phyloP scores from a whole-genome alignment of 2,329 filamentous ascomycete genomes.

The Penicillium olsonii region DNA sequence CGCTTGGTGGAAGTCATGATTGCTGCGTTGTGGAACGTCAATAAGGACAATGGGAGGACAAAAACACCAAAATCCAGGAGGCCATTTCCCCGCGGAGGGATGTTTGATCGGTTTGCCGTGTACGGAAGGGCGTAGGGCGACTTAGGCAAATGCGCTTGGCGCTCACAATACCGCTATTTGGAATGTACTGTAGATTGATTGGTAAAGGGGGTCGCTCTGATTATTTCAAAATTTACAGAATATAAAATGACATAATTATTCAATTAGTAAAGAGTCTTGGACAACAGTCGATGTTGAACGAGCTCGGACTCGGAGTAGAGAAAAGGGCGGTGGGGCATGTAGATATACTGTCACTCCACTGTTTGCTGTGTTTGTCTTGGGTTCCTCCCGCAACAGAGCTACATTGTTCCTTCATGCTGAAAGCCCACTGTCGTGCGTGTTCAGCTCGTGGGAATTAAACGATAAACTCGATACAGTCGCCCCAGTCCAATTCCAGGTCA shows the following conservation, averaged over 20 bases:
- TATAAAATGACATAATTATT: too few relatives aligned
- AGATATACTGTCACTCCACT: background rate
- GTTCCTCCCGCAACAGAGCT: conserved; percentile 7
- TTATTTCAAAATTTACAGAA: too few relatives aligned
- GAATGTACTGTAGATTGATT: too few relatives aligned
- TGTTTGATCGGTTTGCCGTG: conserved; percentile 28
- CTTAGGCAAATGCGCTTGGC: too few relatives aligned
- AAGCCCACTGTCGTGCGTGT: background rate
- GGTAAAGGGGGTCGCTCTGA: too few relatives aligned
- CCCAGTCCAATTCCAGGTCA: too few relatives aligned
- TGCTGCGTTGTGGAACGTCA: conserved; percentile 7
- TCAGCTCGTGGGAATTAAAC: background rate
- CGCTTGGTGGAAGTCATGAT: conserved; percentile 70
- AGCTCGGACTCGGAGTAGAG: too few relatives aligned
- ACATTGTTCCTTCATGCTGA: background rate
- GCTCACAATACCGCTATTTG: too few relatives aligned
- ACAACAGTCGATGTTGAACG: too few relatives aligned
- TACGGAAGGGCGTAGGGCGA: background rate
- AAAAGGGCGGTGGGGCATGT: background rate
- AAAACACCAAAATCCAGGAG: conserved; percentile 7
- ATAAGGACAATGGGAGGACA: conserved; percentile 8
- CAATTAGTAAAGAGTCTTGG: too few relatives aligned
- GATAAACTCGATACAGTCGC: background rate
- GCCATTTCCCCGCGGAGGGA: conserved; percentile 21
- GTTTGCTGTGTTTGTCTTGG: conserved; percentile 26